Evolutionary conservation across 495 filamentous ascomycete species (phyloP).

Genomic region (Aspergillus affinis): DNA sequence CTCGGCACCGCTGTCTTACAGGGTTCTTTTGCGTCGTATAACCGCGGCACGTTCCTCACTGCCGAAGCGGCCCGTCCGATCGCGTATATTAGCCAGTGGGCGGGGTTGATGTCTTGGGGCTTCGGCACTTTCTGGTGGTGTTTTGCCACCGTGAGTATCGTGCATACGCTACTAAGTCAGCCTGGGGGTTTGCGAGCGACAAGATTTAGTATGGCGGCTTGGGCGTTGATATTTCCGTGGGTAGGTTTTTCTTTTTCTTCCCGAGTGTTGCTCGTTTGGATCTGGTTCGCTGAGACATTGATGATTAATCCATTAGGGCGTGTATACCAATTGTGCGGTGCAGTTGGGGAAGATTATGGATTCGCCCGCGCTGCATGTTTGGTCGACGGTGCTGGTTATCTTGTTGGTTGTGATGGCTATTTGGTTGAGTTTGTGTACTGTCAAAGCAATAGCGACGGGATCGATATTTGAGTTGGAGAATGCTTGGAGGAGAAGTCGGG

Average conservation of each 20-base stretch:
- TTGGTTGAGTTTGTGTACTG: conserved; percentile 22
- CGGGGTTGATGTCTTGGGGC: conserved; percentile 30
- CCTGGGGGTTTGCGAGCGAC: conserved; percentile 19
- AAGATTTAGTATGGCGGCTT: conserved; percentile 25
- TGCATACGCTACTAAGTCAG: conserved; percentile 27
- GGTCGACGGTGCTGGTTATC: conserved; percentile 29
- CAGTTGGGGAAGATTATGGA: conserved; percentile 31
- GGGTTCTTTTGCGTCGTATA: conserved; percentile 28
- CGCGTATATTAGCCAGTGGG: conserved; percentile 22
- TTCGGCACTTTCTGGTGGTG: conserved; percentile 36
- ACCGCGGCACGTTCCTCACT: conserved; percentile 27
- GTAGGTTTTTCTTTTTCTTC: conserved; percentile 19
- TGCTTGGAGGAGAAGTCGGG: conserved; percentile 16
- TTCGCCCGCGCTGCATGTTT: conserved; percentile 28
- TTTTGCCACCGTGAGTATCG: conserved; percentile 33
- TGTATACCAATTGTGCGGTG: conserved; percentile 34
- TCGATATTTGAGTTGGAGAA: conserved; percentile 25
- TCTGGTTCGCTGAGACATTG: not conserved
- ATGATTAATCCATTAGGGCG: conserved; percentile 20
- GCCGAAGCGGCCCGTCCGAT: conserved; percentile 21
- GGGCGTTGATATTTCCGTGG: conserved; percentile 34
- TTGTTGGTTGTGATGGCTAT: conserved; percentile 25
- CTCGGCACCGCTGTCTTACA: conserved; percentile 23
- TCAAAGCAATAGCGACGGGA: conserved; percentile 28
- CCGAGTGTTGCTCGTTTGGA: not conserved